Evolutionary conservation across 768 basidiomycete species (phyloP).

Genomic region (Rhodotorula babjevae): DNA sequence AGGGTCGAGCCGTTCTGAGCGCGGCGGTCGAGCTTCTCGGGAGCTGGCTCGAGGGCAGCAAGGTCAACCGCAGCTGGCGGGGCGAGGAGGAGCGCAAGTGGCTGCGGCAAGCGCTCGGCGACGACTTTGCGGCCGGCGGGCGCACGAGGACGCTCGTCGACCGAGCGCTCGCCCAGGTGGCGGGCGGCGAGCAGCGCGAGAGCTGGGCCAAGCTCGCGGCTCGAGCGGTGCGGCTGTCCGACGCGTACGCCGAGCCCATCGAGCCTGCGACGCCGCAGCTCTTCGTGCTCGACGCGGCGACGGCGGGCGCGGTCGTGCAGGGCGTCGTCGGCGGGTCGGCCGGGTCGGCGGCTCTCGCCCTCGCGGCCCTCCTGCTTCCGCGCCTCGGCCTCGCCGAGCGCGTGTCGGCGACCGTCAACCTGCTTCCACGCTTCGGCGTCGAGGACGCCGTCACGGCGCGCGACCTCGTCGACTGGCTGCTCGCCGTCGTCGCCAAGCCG

Average conservation of each 20-base stretch:
- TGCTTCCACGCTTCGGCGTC: slow-evolving; percentile 17
- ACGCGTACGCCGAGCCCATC: slow-evolving; percentile 14
- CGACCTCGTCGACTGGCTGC: slow-evolving; percentile 33
- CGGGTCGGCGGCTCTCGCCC: neutral
- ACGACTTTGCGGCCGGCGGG: neutral
- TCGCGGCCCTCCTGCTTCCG: slow-evolving; percentile 3
- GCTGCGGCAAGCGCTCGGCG: slow-evolving; percentile 8
- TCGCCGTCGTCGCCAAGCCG: neutral
- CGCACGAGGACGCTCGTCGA: neutral
- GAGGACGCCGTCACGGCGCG: slow-evolving; percentile 56
- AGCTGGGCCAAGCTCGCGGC: slow-evolving; percentile 11
- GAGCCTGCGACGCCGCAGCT: slow-evolving; percentile 18
- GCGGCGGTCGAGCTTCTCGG: slow-evolving; percentile 56
- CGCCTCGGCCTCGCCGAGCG: neutral
- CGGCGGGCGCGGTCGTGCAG: neutral
- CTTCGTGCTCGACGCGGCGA: slow-evolving; percentile 1
- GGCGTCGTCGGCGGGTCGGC: neutral
- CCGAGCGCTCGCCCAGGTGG: neutral
- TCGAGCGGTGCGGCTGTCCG: slow-evolving; percentile 13
- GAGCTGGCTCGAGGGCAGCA: slow-evolving; percentile 72
- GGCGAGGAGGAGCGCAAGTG: slow-evolving; percentile 61
- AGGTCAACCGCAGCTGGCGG: slow-evolving; percentile 62
- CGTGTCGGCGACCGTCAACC: neutral
- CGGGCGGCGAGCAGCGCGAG: neutral
- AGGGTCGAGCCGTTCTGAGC: slow-evolving; percentile 36